Evolutionary conservation across 2,329 filamentous ascomycete species (phyloP).

Genomic region (Leptographium lundbergii): DNA sequence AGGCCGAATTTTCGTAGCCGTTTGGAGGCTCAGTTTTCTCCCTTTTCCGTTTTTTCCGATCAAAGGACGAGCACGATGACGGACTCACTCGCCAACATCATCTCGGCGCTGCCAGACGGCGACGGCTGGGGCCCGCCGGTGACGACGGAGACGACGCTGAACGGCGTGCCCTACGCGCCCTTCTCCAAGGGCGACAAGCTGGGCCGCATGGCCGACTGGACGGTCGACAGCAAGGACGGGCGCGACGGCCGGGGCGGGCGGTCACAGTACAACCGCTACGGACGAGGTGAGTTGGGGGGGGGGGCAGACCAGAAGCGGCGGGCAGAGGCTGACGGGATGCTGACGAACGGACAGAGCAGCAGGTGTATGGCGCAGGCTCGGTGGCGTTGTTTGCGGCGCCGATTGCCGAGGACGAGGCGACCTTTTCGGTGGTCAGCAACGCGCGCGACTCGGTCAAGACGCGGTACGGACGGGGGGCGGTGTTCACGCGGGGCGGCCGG

Average conservation of each 20-base stretch:
- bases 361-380: slow-evolving; percentile 87
- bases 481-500: slow-evolving; percentile 70
- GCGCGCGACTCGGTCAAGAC: slow-evolving; percentile 75
- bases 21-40: neutral
- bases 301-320: neutral
- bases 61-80: slow-evolving; percentile 1
- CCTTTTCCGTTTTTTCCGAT: neutral
- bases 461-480: slow-evolving; percentile 78
- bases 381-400: slow-evolving; percentile 83
- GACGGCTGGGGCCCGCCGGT: slow-evolving; percentile 81
- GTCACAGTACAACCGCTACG: slow-evolving; percentile 85
- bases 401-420: slow-evolving; percentile 86
- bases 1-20: neutral
- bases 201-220: slow-evolving; percentile 99
- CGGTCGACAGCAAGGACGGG: slow-evolving; percentile 72
- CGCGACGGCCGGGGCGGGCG: slow-evolving; percentile 61
- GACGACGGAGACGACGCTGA: slow-evolving; percentile 74
- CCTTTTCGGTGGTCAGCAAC: slow-evolving; percentile 97
- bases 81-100: slow-evolving; percentile 41
- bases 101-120: slow-evolving; percentile 58
- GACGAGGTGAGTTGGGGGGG: slow-evolving; percentile 53
- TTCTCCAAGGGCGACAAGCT: slow-evolving; percentile 99
- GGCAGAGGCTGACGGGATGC: neutral
- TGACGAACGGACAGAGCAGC: slow-evolving; percentile 54
- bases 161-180: slow-evolving; percentile 92